These are phyloP conservation scores for Dorcoceras hygrometricum DNA, from an alignment of 257 asterid genomes.

Conservation along the genomic window DNA sequence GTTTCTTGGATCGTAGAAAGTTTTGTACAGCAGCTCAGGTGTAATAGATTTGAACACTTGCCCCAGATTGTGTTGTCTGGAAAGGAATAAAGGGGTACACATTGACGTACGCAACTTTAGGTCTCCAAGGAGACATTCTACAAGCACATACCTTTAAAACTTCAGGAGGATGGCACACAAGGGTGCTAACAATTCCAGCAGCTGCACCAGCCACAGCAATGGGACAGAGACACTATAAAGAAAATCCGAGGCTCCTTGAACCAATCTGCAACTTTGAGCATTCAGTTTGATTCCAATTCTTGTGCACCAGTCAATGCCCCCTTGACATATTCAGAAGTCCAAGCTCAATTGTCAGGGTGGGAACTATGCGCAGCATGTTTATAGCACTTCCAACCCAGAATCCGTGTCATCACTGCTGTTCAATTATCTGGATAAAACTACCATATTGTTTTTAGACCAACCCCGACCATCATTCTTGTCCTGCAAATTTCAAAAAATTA, in stretches of 20 bases:
- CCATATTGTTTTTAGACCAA: slow-evolving; percentile 73
- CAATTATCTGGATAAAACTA: slow-evolving; percentile 71
- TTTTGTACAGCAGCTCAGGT: no score
- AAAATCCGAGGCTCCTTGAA: slow-evolving; percentile 39
- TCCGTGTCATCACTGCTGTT: slow-evolving; percentile 90
- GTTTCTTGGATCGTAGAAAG: no score
- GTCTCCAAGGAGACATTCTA: not conserved
- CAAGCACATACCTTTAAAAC: slow-evolving; percentile 66
- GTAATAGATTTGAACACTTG: no score
- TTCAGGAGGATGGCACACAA: slow-evolving; percentile 95
- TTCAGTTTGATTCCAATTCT: slow-evolving; percentile 50
- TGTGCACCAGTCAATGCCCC: slow-evolving; percentile 70
- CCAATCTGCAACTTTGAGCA: slow-evolving; percentile 55
- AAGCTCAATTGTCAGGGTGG: slow-evolving; percentile 92
- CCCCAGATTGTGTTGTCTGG: no score
- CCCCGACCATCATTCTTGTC: slow-evolving; percentile 96
- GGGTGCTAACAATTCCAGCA: slow-evolving; percentile 88
- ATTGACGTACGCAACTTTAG: no score
- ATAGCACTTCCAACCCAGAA: slow-evolving; percentile 94
- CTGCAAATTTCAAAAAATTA: slow-evolving; percentile 46
- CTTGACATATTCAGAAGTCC: slow-evolving; percentile 91
- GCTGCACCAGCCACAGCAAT: slow-evolving; percentile 95
- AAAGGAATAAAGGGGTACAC: no score
- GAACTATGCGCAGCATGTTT: slow-evolving; percentile 88
- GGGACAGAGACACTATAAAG: slow-evolving; percentile 81